Evolutionary conservation across 1,139 yeast genomes (phyloP).

Genomic region (Hemisphaericaspora lyxosophila): DNA sequence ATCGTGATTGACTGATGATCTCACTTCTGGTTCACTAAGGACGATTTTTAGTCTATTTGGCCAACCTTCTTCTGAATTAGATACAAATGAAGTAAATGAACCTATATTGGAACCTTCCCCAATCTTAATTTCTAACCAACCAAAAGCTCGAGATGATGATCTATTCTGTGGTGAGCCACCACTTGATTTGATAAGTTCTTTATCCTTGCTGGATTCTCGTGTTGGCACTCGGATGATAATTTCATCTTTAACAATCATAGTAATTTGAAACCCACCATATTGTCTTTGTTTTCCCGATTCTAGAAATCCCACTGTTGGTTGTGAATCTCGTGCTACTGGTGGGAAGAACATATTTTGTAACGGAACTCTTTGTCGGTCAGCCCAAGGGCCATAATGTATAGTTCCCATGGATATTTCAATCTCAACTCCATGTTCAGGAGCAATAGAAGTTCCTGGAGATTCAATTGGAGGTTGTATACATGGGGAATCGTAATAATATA

Average conservation of each 20-base stretch:
- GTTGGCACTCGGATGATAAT: conserved; percentile 77
- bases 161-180: conserved; percentile 10
- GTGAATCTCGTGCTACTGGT: conserved; percentile 56
- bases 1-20: conserved; percentile 89
- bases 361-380: conserved; percentile 76
- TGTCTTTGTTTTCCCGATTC: conserved; percentile 52
- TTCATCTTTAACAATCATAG: conserved; percentile 59
- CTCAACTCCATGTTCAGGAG: conserved; percentile 68
- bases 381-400: conserved; percentile 92
- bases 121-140: conserved; percentile 83
- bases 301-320: conserved; percentile 38
- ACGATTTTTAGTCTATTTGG: conserved; percentile 49
- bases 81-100: conserved; percentile 50
- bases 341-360: conserved; percentile 73
- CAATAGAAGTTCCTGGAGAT: conserved; percentile 11
- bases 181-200: conserved; percentile 24
- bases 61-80: conserved; percentile 57
- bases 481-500: conserved; percentile 69
- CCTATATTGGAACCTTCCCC: conserved; percentile 52
- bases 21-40: conserved; percentile 60
- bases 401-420: conserved; percentile 61
- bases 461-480: conserved; percentile 51
- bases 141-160: conserved; percentile 58
- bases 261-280: conserved; percentile 55
- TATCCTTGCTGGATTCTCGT: conserved; percentile 80